Conservation (phyloP, 345 rosid genomes). For the Bretschneidera sinensis region DNA sequence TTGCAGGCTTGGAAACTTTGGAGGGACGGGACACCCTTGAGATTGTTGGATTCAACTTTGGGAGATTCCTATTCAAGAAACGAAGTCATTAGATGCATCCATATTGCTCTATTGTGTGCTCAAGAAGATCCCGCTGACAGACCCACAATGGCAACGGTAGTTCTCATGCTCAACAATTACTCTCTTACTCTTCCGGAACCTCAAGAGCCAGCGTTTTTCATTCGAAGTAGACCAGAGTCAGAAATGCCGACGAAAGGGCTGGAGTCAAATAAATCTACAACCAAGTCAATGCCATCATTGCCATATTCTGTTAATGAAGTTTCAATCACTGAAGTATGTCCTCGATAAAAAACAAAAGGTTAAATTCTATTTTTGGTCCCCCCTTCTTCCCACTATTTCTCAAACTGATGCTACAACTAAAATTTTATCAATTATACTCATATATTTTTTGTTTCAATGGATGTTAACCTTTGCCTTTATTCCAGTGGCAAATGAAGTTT, state of each 20-base stretch:
- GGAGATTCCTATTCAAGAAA: constrained; percentile 24
- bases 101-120: constrained; percentile 49
- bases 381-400: too few relatives aligned
- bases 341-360: too few relatives aligned
- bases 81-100: constrained; percentile 51
- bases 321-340: constrained; percentile 33
- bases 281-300: constrained; percentile 17
- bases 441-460: too few relatives aligned
- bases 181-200: constrained; percentile 37
- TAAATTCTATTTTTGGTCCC: too few relatives aligned
- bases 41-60: constrained; percentile 38
- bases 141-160: constrained; percentile 44
- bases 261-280: constrained; percentile 10
- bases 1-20: constrained; percentile 49
- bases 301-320: constrained; percentile 29
- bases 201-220: constrained; percentile 28
- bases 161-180: constrained; percentile 41
- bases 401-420: too few relatives aligned
- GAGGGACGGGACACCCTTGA: constrained; percentile 36
- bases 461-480: too few relatives aligned
- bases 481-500: too few relatives aligned
- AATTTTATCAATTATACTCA: too few relatives aligned
- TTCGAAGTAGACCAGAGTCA: constrained; percentile 11
- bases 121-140: constrained; percentile 46
- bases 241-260: neutral